These are phyloP conservation scores for Xylariaceae sp. DNA, from an alignment of 2,329 filamentous ascomycete genomes.

Conservation along the genomic window DNA sequence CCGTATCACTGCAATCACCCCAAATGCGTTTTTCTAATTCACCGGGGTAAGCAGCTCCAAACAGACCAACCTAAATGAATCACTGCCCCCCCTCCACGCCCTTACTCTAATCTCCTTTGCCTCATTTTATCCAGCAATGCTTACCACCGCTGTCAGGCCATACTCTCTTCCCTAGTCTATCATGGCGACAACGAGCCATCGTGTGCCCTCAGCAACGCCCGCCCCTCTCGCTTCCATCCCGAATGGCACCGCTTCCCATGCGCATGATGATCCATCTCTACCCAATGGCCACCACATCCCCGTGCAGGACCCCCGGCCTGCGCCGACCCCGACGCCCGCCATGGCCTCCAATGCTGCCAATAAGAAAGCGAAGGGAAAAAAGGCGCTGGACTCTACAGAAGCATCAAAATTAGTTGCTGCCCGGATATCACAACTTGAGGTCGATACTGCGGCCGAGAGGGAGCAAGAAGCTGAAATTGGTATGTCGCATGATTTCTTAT, in stretches of 20 bases:
- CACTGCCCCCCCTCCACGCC: conserved; percentile 1
- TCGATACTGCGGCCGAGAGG: conserved; percentile 90
- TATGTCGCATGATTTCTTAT: conserved; percentile 46
- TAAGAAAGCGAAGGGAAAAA: conserved; percentile 87
- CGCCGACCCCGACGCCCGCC: conserved; percentile 51
- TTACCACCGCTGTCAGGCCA: conserved; percentile 19
- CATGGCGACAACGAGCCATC: conserved; percentile 47
- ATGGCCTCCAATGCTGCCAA: conserved; percentile 57
- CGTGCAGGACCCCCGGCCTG: conserved; percentile 49
- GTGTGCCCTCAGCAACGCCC: conserved; percentile 41
- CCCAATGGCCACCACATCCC: conserved; percentile 48
- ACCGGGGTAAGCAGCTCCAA: conserved; percentile 26
- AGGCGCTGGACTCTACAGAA: conserved; percentile 82
- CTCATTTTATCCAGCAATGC: conserved; percentile 3
- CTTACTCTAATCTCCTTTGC: background rate
- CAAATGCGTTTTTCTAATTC: conserved; percentile 28
- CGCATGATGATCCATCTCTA: conserved; percentile 42
- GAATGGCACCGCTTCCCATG: conserved; percentile 42
- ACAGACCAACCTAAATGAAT: conserved; percentile 4
- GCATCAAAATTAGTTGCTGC: conserved; percentile 90
- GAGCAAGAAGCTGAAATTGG: conserved; percentile 96
- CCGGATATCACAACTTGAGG: conserved; percentile 93
- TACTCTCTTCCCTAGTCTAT: conserved; percentile 28
- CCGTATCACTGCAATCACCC: conserved; percentile 6
- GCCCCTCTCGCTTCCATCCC: conserved; percentile 40